Base-by-base conservation (phyloP, 768 basidiomycete genomes). In the Boletus huronensis region DNA sequence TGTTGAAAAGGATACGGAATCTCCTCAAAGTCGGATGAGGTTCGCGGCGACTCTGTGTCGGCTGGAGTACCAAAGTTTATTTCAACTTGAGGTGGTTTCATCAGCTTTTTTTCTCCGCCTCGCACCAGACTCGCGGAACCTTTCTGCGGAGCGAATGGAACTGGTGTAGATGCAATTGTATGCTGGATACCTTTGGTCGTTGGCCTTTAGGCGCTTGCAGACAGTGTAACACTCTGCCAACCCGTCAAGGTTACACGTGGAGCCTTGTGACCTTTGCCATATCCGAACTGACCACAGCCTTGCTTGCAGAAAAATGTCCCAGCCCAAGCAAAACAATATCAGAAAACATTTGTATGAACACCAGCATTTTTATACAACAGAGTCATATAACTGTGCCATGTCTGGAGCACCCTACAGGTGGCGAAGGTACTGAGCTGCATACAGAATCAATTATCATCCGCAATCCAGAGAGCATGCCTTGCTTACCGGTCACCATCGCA, bases 401-500 rank as follows among this genome's bases (percentile, higher is more conserved):
- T 36, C 21, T 32, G 21, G 19, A 25, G 28, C 50, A 32, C 45
- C 47, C 62, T 69, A 74, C 63, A 57, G 57, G 68, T 81, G 76
- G 55, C 82, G 73, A 54, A 75, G 64, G 66, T 83, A 83, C 31
- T 73, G 69, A 14, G 81, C 79, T 79, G 57, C 16, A 41, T 34
- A 36, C 16, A 47, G 42, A 25, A 46, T 50, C 35, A 59, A 29
- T 43, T 17, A 9, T 13, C 31, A 25, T n/a, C 14, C 28, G 13
- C 29, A 46, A 8, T 17, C 23, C 10, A 23, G 38, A 54, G 23
- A 34, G 6, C 3, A 11, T 0, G 13, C 31, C 19, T 6, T 8
- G 61, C 85, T 50, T 62, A 89, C 87, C 90, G 55, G 87, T 82
- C 21, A 93, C 88, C 88, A 93, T 93, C 3, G 91, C 90, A 62